Conservation (phyloP, 345 rosid species). For the Hibiscus trionum region DNA sequence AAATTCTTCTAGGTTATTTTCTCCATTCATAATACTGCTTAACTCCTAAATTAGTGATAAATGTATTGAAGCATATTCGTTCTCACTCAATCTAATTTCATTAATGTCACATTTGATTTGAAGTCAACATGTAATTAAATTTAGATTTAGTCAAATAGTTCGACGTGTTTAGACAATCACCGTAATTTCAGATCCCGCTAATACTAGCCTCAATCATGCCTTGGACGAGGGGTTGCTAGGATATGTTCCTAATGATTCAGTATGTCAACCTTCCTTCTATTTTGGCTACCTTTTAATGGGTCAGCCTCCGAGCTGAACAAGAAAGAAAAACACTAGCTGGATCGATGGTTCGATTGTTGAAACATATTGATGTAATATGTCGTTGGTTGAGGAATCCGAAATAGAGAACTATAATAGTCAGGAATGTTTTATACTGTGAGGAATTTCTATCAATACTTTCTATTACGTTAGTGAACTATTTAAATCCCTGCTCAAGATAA, state of each 20-base stretch:
- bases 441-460: not conserved
- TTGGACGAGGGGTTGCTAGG: constrained; percentile 50
- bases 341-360: constrained; percentile 88
- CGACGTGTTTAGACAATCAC: too few species aligned
- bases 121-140: too few species aligned
- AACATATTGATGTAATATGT: constrained; percentile 92
- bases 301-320: constrained; percentile 53
- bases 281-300: not conserved
- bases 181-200: constrained; percentile 3
- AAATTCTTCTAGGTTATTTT: too few species aligned
- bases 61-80: too few species aligned
- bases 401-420: constrained; percentile 54
- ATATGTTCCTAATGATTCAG: constrained; percentile 50
- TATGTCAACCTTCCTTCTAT: constrained; percentile 76
- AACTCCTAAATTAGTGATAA: too few species aligned
- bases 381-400: constrained; percentile 97
- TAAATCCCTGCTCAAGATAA: constrained; percentile 47
- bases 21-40: too few species aligned
- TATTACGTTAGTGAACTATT: not conserved
- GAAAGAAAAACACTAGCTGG: constrained; percentile 78
- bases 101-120: too few species aligned
- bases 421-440: constrained; percentile 7
- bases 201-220: constrained; percentile 49
- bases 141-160: too few species aligned
- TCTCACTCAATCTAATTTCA: too few species aligned